Base-by-base conservation (phyloP, 257 asterid genomes). In the Gentiana dahurica region DNA sequence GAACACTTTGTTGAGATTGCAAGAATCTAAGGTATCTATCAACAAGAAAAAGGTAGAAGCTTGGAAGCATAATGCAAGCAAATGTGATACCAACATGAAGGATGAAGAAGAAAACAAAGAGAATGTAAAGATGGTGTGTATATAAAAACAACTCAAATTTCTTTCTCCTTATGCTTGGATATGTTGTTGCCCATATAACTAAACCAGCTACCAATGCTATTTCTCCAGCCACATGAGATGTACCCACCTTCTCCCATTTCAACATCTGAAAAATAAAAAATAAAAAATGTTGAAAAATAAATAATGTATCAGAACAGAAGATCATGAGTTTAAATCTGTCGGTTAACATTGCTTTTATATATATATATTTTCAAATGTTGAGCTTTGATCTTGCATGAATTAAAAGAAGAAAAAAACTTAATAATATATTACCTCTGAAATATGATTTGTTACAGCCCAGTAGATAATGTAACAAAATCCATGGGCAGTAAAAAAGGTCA, bases 91-190 rank as follows among this genome's bases (percentile, higher is more conserved):
- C 89, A 33, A 78, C 83, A 51, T 86, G 97, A 43, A 86, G 72
- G 24, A 83, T 71, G 38, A 78, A 89, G 86, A 89, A 89, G 69
- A 86, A 2, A 56, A 86, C 62, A 34, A 81, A 89, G 53, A 84
- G 66, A 4, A 76, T 77, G 77, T 89, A 89, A 35, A 89, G 70
- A 59, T 86, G 80, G 32, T 83, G 97, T 46, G 95, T 69, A 78
- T 86, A 86, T 69, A 81, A 89, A 68, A 89, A 89, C 52, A 86
- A 73, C 68, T 89, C 95, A 54, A 86, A 89, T 60, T 76, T 58
- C 65, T 75, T 89, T 63, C 94, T 75, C 67, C 97, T 77, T 9
- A 83, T 81, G 2, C 63, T 47, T 0, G 92, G 93, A 44, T 70
- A 62, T 41, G 90, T 83, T 47, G 95, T 71, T 2, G 65, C 73